Conservation (phyloP, 2,329 filamentous ascomycete species). For the Elsinoe australis region DNA sequence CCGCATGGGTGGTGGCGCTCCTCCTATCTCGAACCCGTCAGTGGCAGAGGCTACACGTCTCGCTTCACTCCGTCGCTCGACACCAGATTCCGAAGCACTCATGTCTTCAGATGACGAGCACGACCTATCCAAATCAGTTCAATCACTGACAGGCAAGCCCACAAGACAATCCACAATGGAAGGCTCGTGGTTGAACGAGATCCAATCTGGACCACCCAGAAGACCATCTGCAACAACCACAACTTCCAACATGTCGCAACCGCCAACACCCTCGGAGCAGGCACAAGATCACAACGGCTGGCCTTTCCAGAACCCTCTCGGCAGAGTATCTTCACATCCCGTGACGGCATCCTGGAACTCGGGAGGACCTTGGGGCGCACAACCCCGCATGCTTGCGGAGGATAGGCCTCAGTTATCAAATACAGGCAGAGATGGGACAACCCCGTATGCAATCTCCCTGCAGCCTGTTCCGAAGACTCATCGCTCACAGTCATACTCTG, state of each 20-base stretch:
- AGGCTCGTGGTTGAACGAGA: slow-evolving; percentile 82
- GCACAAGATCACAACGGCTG: slow-evolving; percentile 43
- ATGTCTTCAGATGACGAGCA: slow-evolving; percentile 91
- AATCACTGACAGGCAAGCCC: slow-evolving; percentile 36
- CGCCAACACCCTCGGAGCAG: slow-evolving; percentile 59
- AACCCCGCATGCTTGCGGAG: slow-evolving; percentile 26
- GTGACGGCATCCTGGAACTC: slow-evolving; percentile 21
- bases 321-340: slow-evolving; percentile 39
- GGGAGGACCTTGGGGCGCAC: slow-evolving; percentile 44
- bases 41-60: slow-evolving; percentile 12
- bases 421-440: slow-evolving; percentile 46
- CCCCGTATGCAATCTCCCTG: slow-evolving; percentile 79
- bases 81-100: slow-evolving; percentile 87
- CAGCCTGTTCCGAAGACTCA: slow-evolving; percentile 89
- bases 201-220: slow-evolving; percentile 59
- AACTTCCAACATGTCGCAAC: slow-evolving; percentile 55
- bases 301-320: slow-evolving; percentile 22
- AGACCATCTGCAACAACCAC: slow-evolving; percentile 59
- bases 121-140: slow-evolving; percentile 49
- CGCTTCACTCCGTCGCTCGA: slow-evolving; percentile 56
- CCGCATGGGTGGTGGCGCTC: not conserved
- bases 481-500: slow-evolving; percentile 92
- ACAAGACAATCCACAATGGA: slow-evolving; percentile 49
- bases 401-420: slow-evolving; percentile 23
- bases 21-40: not conserved